These are phyloP conservation scores for Fonsecaea erecta DNA, from an alignment of 2,329 filamentous ascomycete species.

Conservation along the genomic window DNA sequence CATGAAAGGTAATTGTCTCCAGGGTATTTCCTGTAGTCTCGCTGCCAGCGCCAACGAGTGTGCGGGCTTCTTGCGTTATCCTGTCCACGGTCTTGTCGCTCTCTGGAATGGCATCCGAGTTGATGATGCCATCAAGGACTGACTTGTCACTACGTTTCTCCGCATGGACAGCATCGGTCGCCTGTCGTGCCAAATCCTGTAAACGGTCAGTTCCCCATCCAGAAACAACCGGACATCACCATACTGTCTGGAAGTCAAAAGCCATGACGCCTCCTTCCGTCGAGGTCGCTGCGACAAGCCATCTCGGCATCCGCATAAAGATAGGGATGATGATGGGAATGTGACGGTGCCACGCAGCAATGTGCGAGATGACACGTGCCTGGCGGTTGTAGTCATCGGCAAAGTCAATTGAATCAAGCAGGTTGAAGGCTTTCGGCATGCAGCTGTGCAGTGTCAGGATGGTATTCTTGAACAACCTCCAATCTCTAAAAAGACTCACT, in stretches of 20 bases:
- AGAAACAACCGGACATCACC: slow-evolving; percentile 3
- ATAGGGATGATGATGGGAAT: slow-evolving; percentile 35
- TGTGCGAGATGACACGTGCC: slow-evolving; percentile 31
- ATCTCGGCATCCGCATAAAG: slow-evolving; percentile 34
- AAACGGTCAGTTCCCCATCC: slow-evolving; percentile 2
- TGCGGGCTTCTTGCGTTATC: slow-evolving; percentile 37
- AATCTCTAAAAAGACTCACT: slow-evolving; percentile 4
- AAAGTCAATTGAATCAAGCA: slow-evolving; percentile 35
- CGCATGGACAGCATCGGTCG: slow-evolving; percentile 20
- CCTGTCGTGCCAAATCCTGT: slow-evolving; percentile 30
- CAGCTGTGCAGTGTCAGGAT: slow-evolving; percentile 13
- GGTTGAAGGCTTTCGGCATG: slow-evolving; percentile 32
- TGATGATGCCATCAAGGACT: slow-evolving; percentile 35
- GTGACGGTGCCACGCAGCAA: slow-evolving; percentile 35
- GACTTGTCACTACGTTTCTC: slow-evolving; percentile 37
- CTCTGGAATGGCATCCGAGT: slow-evolving; percentile 40
- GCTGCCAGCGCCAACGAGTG: slow-evolving; percentile 34
- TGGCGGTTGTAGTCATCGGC: slow-evolving; percentile 35
- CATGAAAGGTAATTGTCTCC: slow-evolving; percentile 31
- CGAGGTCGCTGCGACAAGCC: slow-evolving; percentile 28
- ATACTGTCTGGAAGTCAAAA: slow-evolving; percentile 35
- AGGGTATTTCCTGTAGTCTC: slow-evolving; percentile 36
- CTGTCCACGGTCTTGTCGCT: slow-evolving; percentile 42
- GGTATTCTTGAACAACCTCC: background rate
- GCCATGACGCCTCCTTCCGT: slow-evolving; percentile 31